Evolutionary conservation across 2,329 filamentous ascomycete species (phyloP).

Genomic region (Lecanicillium sp.): DNA sequence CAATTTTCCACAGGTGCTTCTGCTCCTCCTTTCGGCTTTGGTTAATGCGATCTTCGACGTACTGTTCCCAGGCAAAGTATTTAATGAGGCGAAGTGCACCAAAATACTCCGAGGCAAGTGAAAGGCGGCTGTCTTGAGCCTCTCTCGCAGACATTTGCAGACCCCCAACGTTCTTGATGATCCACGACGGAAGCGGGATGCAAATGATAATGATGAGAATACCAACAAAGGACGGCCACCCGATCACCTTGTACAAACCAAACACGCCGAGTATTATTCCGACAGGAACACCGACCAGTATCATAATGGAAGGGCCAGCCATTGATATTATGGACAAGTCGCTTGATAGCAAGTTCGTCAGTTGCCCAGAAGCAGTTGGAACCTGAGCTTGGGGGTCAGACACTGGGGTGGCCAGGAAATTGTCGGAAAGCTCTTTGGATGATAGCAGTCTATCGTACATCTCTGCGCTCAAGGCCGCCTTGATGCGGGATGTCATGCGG

Average conservation of each 20-base stretch:
- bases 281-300: conserved; percentile 30
- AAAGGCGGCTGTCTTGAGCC: conserved; percentile 49
- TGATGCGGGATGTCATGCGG: too few relatives aligned
- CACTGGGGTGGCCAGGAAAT: too few relatives aligned
- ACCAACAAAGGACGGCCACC: conserved; percentile 47
- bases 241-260: conserved; percentile 47
- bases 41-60: conserved; percentile 41
- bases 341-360: conserved; percentile 50
- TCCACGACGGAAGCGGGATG: conserved; percentile 39
- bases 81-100: conserved; percentile 50
- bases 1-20: conserved; percentile 59
- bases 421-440: too few relatives aligned
- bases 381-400: too few relatives aligned
- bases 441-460: too few relatives aligned
- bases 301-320: conserved; percentile 37
- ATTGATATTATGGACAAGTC: conserved; percentile 48
- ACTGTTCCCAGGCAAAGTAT: conserved; percentile 54
- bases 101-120: conserved; percentile 52
- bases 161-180: conserved; percentile 42
- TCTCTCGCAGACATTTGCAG: conserved; percentile 41
- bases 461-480: too few relatives aligned
- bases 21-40: conserved; percentile 42
- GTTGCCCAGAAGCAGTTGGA: conserved; percentile 42
- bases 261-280: conserved; percentile 39
- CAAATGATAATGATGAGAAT: conserved; percentile 36